Percentiles rank a stretch among this genome's conserved stretches.
phyloP scores from a whole-genome alignment of 1,284 basidiomycete species.

The Irpex lacteus region DNA sequence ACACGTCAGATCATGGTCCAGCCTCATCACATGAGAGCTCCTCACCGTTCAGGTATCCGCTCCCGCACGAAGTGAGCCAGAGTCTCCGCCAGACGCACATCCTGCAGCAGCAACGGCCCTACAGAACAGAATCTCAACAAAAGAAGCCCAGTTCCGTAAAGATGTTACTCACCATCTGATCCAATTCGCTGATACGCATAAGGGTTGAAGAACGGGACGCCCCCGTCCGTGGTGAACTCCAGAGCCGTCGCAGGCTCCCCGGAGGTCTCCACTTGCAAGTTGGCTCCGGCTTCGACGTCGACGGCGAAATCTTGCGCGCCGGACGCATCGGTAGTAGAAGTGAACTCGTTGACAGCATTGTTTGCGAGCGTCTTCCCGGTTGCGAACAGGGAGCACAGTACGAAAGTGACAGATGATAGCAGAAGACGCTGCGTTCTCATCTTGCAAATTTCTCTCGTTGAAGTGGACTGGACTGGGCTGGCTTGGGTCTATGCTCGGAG shows the following conservation, averaged over 20 bases:
- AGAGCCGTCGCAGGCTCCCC: constrained; percentile 22
- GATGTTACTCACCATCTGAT: constrained; percentile 19
- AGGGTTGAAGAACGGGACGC: constrained; percentile 28
- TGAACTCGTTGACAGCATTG: constrained; percentile 1
- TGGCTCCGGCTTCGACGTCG: constrained; percentile 23
- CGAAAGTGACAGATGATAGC: not conserved
- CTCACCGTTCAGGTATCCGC: constrained; percentile 38
- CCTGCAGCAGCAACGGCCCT: constrained; percentile 16
- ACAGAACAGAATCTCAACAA: not conserved
- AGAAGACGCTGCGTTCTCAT: not conserved
- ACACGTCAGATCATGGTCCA: not conserved
- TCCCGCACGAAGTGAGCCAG: constrained; percentile 59
- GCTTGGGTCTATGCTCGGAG: not conserved
- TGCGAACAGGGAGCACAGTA: not conserved
- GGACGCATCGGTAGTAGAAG: constrained; percentile 2
- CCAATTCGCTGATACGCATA: constrained; percentile 47
- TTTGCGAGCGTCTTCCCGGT: not conserved
- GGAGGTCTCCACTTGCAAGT: constrained; percentile 22
- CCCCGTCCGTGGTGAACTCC: constrained; percentile 27
- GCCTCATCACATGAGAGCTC: too few relatives aligned
- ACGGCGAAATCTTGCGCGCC: constrained; percentile 15
- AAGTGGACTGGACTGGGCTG: not conserved
- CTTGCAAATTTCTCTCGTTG: not conserved
- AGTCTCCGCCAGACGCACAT: constrained; percentile 35
- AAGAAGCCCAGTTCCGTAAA: not conserved